phyloP scores from a whole-genome alignment of 805 yeast species.

The Spathaspora passalidarum region DNA sequence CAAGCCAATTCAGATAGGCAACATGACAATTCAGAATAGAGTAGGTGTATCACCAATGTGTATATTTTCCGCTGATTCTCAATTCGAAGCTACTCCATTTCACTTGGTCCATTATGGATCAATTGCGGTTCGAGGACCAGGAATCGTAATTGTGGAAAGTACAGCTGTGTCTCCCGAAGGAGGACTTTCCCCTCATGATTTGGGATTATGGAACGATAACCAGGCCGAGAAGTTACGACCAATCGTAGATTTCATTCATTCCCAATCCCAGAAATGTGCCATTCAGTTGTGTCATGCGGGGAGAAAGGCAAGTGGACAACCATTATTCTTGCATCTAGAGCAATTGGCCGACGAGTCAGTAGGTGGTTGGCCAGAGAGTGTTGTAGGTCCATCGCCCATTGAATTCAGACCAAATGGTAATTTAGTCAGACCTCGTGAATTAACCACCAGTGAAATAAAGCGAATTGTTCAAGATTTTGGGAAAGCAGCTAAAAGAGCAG shows the following conservation, averaged over 20 bases:
- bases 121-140: slow-evolving; percentile 47
- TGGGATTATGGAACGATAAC: slow-evolving; percentile 50
- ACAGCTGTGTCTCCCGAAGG: slow-evolving; percentile 40
- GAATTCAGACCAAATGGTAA: slow-evolving; percentile 24
- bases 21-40: slow-evolving; percentile 44
- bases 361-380: slow-evolving; percentile 44
- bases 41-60: slow-evolving; percentile 58
- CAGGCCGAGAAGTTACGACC: slow-evolving; percentile 40
- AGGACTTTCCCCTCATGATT: slow-evolving; percentile 39
- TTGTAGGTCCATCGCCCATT: slow-evolving; percentile 44
- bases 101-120: slow-evolving; percentile 49
- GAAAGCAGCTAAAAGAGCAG: slow-evolving; percentile 46
- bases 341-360: slow-evolving; percentile 24
- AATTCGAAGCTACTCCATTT: slow-evolving; percentile 42
- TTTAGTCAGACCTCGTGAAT: slow-evolving; percentile 33
- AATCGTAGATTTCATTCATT: slow-evolving; percentile 44
- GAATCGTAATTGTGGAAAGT: slow-evolving; percentile 47
- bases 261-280: slow-evolving; percentile 44
- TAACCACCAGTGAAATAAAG: slow-evolving; percentile 41
- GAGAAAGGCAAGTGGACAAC: slow-evolving; percentile 38
- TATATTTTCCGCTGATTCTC: slow-evolving; percentile 40
- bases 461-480: slow-evolving; percentile 38
- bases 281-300: slow-evolving; percentile 57
- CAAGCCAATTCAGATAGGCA: slow-evolving; percentile 39
- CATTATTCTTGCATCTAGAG: slow-evolving; percentile 26